Base-by-base conservation (phyloP, 2,329 filamentous ascomycete species). In the Clonostachys solani region DNA sequence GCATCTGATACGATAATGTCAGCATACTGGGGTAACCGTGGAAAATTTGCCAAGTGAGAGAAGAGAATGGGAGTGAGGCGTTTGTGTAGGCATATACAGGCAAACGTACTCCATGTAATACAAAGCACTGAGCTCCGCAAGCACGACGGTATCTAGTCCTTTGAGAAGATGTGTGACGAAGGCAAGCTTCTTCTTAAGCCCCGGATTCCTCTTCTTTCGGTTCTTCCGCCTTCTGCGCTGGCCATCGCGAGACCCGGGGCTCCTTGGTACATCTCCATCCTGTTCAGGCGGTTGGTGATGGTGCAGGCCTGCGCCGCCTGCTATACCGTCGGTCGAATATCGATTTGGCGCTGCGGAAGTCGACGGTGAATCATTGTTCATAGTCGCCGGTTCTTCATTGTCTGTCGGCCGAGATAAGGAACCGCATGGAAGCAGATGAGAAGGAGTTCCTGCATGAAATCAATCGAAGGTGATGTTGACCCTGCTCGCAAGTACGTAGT, bases 81-180 rank as follows among this genome's bases (percentile, higher is more conserved):
- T 15, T 23, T 38, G 6, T 38, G 6, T 42, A 15, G 18, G 23
- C 23, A 18, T 23, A 33, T 19, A 18, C 29, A 23, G 17, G 17
- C 40, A 40, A n/a, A 61, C 77, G 47, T 71, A 87, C 83, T 87
- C 84, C 77, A 87, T 81, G 61, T 86, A 87, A 61, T 87, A 87
- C 55, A 87, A 56, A 40, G 77, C 73, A 57, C 80, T 83, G 48
- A 87, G 68, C 67, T 87, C 81, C 38, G 77, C 78, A 61, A 83
- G 84, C 43, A 85, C 76, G 42, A 86, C 58, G 56, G 78, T 75
- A 66, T 87, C 83, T 49, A 87, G 68, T 51, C 74, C 80, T 56
- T 72, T 71, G 54, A 83, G 76, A 50, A 87, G 69, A 54, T 83
- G 75, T 38, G 73, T 78, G 55, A 84, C 65, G 59, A 85, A 83